Percentiles rank a stretch among this genome's conserved stretches.
phyloP scores from a whole-genome alignment of 768 basidiomycete genomes.

The Austroboletus eburneus region DNA sequence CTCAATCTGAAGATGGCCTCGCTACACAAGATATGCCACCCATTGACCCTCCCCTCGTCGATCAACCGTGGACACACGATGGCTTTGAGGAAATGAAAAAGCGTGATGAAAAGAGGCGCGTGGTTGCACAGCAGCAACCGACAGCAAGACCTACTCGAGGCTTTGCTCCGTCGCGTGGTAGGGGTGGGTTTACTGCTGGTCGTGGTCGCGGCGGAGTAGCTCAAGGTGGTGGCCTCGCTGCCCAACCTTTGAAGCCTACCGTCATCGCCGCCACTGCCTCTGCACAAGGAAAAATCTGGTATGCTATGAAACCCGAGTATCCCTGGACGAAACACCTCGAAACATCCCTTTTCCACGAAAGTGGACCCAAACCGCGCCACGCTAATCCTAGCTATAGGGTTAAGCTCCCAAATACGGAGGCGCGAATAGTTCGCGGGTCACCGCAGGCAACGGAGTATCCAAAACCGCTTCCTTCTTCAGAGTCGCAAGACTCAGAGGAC shows the following conservation, averaged over 20 bases:
- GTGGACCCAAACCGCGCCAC: slow-evolving; percentile 52
- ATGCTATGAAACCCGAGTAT: slow-evolving; percentile 70
- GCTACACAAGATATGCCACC: slow-evolving; percentile 14
- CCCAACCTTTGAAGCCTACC: slow-evolving; percentile 30
- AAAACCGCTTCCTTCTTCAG: slow-evolving; percentile 18
- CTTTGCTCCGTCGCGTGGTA: slow-evolving; percentile 39
- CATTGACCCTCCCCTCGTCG: slow-evolving; percentile 51
- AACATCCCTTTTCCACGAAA: slow-evolving; percentile 64
- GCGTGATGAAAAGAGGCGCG: slow-evolving; percentile 55
- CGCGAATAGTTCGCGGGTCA: slow-evolving; percentile 42
- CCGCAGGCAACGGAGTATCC: slow-evolving; percentile 2
- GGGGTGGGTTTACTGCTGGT: slow-evolving; percentile 41
- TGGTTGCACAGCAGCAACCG: slow-evolving; percentile 32
- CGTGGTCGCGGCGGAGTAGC: slow-evolving; percentile 46
- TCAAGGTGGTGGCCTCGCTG: slow-evolving; percentile 37
- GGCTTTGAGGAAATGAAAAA: slow-evolving; percentile 85
- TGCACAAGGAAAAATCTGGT: slow-evolving; percentile 55
- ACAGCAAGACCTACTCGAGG: slow-evolving; percentile 31
- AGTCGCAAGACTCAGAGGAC: slow-evolving; percentile 33
- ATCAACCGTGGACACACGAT: slow-evolving; percentile 78
- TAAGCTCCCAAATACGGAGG: slow-evolving; percentile 52
- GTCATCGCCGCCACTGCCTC: slow-evolving; percentile 27
- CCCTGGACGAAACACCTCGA: slow-evolving; percentile 85
- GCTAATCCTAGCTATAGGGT: slow-evolving; percentile 56
- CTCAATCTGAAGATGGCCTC: slow-evolving; percentile 20